Percentiles rank a stretch among this genome's conserved stretches.
Evolutionary conservation across 192 early-diverging fungal species (phyloP).

Genomic region (Mortierella antarctica): DNA sequence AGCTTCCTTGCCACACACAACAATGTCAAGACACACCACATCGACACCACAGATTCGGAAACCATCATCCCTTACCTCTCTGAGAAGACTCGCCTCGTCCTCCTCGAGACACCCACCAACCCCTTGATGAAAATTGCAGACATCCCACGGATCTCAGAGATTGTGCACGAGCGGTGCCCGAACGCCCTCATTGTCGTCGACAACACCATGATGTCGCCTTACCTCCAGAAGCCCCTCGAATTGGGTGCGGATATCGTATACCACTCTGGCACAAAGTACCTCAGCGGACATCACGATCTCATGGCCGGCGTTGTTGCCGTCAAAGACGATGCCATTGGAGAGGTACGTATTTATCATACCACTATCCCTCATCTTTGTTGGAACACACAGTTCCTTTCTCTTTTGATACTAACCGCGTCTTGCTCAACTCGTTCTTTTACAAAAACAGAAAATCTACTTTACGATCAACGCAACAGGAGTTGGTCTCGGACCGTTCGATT

Average conservation of each 20-base stretch:
- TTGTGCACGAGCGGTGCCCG: slow-evolving; percentile 81
- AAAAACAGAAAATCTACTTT: slow-evolving; percentile 79
- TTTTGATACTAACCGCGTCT: slow-evolving; percentile 4
- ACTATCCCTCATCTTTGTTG: background rate
- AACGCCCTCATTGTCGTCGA: slow-evolving; percentile 92
- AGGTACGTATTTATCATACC: slow-evolving; percentile 60
- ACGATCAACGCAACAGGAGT: slow-evolving; percentile 96
- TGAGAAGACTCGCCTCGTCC: slow-evolving; percentile 83
- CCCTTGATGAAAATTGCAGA: slow-evolving; percentile 96
- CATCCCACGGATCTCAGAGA: slow-evolving; percentile 77
- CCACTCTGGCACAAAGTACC: slow-evolving; percentile 98
- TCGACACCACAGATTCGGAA: slow-evolving; percentile 84
- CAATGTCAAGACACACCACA: slow-evolving; percentile 88
- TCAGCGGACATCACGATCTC: slow-evolving; percentile 97
- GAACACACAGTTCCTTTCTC: background rate
- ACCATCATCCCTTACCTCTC: slow-evolving; percentile 73
- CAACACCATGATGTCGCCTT: slow-evolving; percentile 99
- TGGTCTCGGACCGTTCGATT: slow-evolving; percentile 92
- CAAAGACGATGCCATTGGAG: slow-evolving; percentile 74
- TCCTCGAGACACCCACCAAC: slow-evolving; percentile 97
- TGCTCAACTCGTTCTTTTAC: background rate
- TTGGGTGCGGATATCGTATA: slow-evolving; percentile 94
- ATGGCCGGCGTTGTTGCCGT: slow-evolving; percentile 98
- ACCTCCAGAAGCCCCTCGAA: slow-evolving; percentile 88
- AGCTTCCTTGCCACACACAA: slow-evolving; percentile 81